Evolutionary conservation across 805 yeast genomes (phyloP).

Genomic region (Lachancea nothofagi): DNA sequence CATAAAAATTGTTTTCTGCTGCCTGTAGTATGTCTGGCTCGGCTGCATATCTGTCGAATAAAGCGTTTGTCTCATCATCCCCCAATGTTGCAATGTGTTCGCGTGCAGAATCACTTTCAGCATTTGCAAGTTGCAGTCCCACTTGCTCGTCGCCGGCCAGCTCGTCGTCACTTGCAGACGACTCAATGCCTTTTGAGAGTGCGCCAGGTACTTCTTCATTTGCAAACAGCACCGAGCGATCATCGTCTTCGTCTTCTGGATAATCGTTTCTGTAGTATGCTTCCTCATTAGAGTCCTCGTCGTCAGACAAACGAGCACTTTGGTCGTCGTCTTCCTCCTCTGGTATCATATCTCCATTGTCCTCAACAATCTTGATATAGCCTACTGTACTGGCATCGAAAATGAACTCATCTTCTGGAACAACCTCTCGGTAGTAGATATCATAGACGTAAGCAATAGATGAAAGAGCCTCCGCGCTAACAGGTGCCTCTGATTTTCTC

Average conservation of each 20-base stretch:
- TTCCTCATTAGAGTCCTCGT: slow-evolving; percentile 87
- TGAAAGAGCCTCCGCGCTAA: slow-evolving; percentile 18
- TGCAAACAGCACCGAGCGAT: slow-evolving; percentile 34
- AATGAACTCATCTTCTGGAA: slow-evolving; percentile 47
- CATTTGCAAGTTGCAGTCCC: slow-evolving; percentile 1
- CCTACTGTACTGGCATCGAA: slow-evolving; percentile 34
- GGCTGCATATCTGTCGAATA: slow-evolving; percentile 22
- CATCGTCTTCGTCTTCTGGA: slow-evolving; percentile 88
- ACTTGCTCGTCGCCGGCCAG: neutral
- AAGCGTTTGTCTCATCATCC: slow-evolving; percentile 8
- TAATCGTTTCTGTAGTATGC: slow-evolving; percentile 88
- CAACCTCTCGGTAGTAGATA: slow-evolving; percentile 66
- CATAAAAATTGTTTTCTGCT: slow-evolving; percentile 21
- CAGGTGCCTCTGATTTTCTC: slow-evolving; percentile 18
- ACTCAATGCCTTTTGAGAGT: slow-evolving; percentile 13
- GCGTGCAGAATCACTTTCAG: slow-evolving; percentile 6
- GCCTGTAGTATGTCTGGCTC: slow-evolving; percentile 23
- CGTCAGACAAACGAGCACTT: slow-evolving; percentile 47
- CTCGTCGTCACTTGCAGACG: slow-evolving; percentile 1
- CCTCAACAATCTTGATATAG: slow-evolving; percentile 39
- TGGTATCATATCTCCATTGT: slow-evolving; percentile 32
- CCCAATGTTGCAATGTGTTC: slow-evolving; percentile 4
- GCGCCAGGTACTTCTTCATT: slow-evolving; percentile 29
- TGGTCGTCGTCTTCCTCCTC: slow-evolving; percentile 38
- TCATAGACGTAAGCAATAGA: slow-evolving; percentile 83